Conservation (phyloP, 768 basidiomycete species). For the Leccinum rimulosum region DNA sequence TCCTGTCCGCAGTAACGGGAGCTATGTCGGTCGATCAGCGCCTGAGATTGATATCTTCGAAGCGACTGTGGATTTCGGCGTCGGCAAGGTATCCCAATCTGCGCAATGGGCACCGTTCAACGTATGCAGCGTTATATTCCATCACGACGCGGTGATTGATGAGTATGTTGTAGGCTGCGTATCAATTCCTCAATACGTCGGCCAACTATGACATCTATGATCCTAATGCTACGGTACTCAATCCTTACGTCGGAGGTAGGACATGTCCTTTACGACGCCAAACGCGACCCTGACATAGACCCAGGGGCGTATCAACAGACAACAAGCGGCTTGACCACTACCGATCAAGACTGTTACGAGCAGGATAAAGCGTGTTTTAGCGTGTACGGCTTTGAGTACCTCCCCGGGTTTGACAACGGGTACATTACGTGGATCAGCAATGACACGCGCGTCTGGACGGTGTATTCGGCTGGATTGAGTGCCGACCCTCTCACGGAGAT, state of each 20-base stretch:
- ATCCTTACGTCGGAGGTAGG: constrained; percentile 44
- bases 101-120: constrained; percentile 43
- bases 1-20: constrained; percentile 46
- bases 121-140: constrained; percentile 19
- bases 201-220: constrained; percentile 37
- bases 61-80: constrained; percentile 35
- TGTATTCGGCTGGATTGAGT: constrained; percentile 47
- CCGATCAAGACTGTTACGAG: constrained; percentile 47
- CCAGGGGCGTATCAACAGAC: constrained; percentile 40
- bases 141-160: neutral
- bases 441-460: constrained; percentile 53
- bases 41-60: constrained; percentile 64
- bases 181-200: constrained; percentile 39
- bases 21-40: constrained; percentile 50
- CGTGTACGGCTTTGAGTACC: constrained; percentile 56
- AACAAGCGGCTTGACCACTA: constrained; percentile 34
- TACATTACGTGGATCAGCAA: constrained; percentile 75
- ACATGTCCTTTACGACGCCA: neutral
- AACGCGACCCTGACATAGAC: constrained; percentile 4
- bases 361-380: constrained; percentile 40
- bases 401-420: constrained; percentile 44
- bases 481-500: constrained; percentile 54
- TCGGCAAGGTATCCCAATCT: constrained; percentile 52
- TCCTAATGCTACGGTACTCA: constrained; percentile 34
- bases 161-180: constrained; percentile 37